These are phyloP conservation scores for Salicornia ramosissima DNA, from an alignment of 148 eudicot species.

Conservation along the genomic window DNA sequence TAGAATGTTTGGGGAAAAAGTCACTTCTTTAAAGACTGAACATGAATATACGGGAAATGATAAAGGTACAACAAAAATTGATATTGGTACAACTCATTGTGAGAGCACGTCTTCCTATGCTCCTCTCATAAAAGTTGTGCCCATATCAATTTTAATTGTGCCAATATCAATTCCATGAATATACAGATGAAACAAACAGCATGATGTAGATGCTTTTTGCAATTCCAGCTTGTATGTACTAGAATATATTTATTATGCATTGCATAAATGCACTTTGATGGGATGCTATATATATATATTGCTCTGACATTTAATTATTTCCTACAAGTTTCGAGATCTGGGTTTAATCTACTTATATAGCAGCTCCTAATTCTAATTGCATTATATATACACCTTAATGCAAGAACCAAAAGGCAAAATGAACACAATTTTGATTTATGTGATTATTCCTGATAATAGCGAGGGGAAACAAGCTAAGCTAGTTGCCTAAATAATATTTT, in stretches of 20 bases:
- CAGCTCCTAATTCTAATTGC: neutral
- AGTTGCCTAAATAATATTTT: conserved; percentile 6
- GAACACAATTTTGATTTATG: conserved; percentile 17
- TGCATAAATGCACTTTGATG: neutral
- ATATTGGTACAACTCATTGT: no score
- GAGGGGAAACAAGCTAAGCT: conserved; percentile 1
- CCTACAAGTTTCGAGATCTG: conserved; percentile 10
- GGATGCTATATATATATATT: no score
- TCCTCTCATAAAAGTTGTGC: no score
- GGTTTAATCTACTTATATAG: neutral
- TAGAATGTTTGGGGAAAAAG: no score
- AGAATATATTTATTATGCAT: conserved; percentile 4
- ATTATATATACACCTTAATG: conserved; percentile 9
- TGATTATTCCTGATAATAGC: conserved; percentile 16
- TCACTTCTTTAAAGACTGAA: no score
- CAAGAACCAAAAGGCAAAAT: conserved; percentile 7
- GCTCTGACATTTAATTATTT: conserved; percentile 14
- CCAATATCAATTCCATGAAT: no score
- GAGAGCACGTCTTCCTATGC: no score
- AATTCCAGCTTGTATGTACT: conserved; percentile 11
- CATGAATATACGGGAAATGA: no score
- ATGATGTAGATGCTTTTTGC: no score
- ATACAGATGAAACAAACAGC: no score
- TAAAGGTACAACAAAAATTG: no score
- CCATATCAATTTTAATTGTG: no score